Conservation (phyloP, 2,329 filamentous ascomycete species). For the Colletotrichum sp. region DNA sequence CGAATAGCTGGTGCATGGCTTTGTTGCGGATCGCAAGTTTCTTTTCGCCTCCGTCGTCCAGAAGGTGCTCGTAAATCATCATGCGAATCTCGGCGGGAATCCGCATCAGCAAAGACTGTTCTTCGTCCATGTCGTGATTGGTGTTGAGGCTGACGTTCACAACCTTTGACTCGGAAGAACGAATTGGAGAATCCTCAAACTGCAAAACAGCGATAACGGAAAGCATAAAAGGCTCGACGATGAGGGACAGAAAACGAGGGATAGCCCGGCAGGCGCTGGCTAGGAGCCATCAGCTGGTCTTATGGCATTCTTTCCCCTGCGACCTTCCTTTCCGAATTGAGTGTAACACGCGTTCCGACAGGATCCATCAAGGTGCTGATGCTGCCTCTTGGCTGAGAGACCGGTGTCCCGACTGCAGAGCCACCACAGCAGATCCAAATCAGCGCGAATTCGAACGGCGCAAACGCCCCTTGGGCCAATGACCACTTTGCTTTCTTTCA, state of each 20-base stretch:
- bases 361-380: conserved; percentile 19
- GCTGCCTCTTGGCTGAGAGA: not conserved
- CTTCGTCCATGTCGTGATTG: conserved; percentile 13
- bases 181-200: not conserved
- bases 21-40: conserved; percentile 46
- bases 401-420: not conserved
- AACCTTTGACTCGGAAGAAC: not conserved
- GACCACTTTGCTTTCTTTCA: not conserved
- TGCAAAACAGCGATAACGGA: not conserved
- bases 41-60: conserved; percentile 43
- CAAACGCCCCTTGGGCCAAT: not conserved
- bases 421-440: not conserved
- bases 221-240: not conserved
- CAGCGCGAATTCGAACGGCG: not conserved
- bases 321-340: not conserved
- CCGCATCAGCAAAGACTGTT: conserved; percentile 26
- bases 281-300: conserved; percentile 3
- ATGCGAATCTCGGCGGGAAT: conserved; percentile 47
- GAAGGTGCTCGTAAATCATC: conserved; percentile 48
- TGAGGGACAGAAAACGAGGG: not conserved
- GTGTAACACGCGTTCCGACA: not conserved
- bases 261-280: not conserved
- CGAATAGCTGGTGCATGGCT: conserved; percentile 24
- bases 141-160: not conserved
- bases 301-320: conserved; percentile 9